Base-by-base conservation (phyloP, 1,284 basidiomycete genomes). In the Ustilago shanxiensis region DNA sequence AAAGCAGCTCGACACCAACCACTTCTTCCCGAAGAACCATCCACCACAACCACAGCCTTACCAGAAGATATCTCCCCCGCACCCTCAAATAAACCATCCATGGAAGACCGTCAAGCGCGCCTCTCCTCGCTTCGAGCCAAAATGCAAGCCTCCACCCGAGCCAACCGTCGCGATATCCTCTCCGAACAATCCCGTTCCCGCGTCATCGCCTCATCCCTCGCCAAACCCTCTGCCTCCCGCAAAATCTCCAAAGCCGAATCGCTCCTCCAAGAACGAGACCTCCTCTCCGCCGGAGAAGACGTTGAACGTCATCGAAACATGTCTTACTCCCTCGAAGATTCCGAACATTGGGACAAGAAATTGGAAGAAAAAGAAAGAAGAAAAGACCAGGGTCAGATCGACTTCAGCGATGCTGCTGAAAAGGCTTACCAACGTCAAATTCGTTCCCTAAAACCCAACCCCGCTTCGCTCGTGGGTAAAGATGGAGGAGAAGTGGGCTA, bases 281-380 rank as follows among this genome's bases (percentile, higher is more conserved):
- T 95, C 0, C 92, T 92, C 83, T 95, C 95, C 71, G 88, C 89
- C 0, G 96, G 95, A 14, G 93, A 89, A 77, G 90, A 91, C 82
- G 77, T 89, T 20, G 89, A 90, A 80, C 88, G 95, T 64, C 90
- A 90, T 82, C 94, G 94, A 89, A 94, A 94, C 82, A 96, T 94
- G 94, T 91, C 93, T 81, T 98, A 93, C 88, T 93, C 92, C 24
- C 92, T 97, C 63, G 95, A 97, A 87, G 94, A 97, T 87, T 95
- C 95, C 81, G 94, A 98, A 80, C 88, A 90, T 72, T 95, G 95
- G 96, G 94, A 95, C 88, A 92, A 92, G 88, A 95, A 95, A 87
- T 87, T 90, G 77, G 91, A 90, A 39, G 87, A 91, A 78, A 94
- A 93, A 86, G 89, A 89, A 66, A 89, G 92, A 85, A 89, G 91